Percentiles rank a stretch among this genome's conserved stretches.
These are phyloP conservation scores for Amyloporia xantha DNA, from an alignment of 768 basidiomycete species.

Conservation along the genomic window DNA sequence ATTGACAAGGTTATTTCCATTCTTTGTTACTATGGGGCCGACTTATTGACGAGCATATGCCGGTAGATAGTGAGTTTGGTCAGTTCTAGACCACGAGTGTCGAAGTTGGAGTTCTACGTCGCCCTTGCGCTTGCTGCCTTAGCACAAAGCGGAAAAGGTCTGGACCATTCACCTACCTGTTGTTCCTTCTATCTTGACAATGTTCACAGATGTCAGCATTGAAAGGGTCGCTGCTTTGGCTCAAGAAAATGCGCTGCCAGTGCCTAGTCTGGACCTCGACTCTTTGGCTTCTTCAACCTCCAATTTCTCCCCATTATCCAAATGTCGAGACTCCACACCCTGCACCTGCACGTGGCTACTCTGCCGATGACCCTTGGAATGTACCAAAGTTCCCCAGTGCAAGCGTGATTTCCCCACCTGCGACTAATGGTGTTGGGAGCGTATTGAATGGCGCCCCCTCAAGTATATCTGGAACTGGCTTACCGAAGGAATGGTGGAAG, in stretches of 20 bases:
- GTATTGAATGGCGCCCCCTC: constrained; percentile 46
- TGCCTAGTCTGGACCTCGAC: constrained; percentile 62
- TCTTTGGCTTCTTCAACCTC: constrained; percentile 49
- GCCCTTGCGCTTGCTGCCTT: constrained; percentile 83
- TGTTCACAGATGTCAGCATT: constrained; percentile 64
- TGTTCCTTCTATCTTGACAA: too few relatives aligned
- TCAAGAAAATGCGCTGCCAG: constrained; percentile 71
- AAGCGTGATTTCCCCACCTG: constrained; percentile 10
- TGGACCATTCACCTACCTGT: constrained; percentile 7
- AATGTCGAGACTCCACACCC: constrained; percentile 28
- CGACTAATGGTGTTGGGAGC: constrained; percentile 8
- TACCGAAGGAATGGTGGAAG: constrained; percentile 85
- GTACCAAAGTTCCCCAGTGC: constrained; percentile 16
- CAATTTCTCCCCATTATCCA: constrained; percentile 29
- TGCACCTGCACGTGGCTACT: constrained; percentile 41
- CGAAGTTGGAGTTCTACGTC: constrained; percentile 87
- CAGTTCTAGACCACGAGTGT: constrained; percentile 72
- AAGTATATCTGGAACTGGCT: constrained; percentile 59
- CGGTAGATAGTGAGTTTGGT: constrained; percentile 87
- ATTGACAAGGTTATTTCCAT: constrained; percentile 85
- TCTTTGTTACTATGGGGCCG: too few relatives aligned
- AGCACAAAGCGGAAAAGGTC: constrained; percentile 78
- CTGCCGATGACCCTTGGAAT: constrained; percentile 59
- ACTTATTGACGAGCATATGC: too few relatives aligned
- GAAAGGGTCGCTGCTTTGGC: constrained; percentile 77